A percentile compares a stretch with the other conserved stretches of the same genome.
phyloP scores from a whole-genome alignment of 1,284 basidiomycete species.

The Cerioporus squamosus region DNA sequence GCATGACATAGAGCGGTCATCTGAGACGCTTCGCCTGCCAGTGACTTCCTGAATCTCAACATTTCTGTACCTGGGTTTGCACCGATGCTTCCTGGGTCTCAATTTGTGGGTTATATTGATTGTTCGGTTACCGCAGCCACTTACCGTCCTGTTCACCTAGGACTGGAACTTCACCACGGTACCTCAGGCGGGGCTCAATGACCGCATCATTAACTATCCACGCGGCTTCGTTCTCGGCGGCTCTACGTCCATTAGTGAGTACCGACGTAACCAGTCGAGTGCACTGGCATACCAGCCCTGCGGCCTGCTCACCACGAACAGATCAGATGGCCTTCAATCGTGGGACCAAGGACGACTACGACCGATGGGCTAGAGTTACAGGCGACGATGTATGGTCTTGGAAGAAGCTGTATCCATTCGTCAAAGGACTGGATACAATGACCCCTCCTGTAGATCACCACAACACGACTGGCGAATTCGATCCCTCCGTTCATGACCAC shows the following conservation, averaged over 20 bases:
- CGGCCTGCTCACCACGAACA: too few species aligned
- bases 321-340: conserved; percentile 3
- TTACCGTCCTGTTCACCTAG: conserved; percentile 21
- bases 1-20: neutral
- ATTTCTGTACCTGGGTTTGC: conserved; percentile 13
- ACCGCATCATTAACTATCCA: conserved; percentile 34
- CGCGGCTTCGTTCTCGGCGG: conserved; percentile 28
- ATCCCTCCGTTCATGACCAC: neutral
- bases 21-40: neutral
- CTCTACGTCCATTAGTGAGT: neutral
- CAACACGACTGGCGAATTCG: neutral
- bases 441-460: neutral
- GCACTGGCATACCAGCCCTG: too few species aligned
- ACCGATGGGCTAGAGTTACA: conserved; percentile 5
- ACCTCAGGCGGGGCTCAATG: conserved; percentile 36
- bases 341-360: conserved; percentile 7
- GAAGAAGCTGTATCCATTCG: neutral
- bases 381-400: conserved; percentile 13
- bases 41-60: neutral
- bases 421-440: neutral
- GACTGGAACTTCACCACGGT: conserved; percentile 43
- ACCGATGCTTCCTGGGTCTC: conserved; percentile 23
- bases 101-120: conserved; percentile 28
- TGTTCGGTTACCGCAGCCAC: conserved; percentile 18
- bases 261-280: too few species aligned